Base-by-base conservation (phyloP, 2,329 filamentous ascomycete genomes). In the Metarhizium humberi region DNA sequence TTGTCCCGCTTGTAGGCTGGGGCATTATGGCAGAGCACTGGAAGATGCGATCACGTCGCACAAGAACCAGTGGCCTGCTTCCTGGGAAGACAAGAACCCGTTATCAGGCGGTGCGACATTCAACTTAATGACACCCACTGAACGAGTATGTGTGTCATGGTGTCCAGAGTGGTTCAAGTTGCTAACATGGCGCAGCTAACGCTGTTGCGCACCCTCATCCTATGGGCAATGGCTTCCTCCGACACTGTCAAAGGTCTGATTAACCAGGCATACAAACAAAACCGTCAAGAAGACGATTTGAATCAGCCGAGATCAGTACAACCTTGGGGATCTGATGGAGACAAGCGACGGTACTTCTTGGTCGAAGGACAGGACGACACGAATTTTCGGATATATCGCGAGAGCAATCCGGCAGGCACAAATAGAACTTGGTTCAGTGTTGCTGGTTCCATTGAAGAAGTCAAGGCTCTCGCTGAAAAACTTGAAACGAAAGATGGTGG, bases 311-410 rank as follows among this genome's bases (percentile, higher is more conserved):
- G 95, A 40, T 92, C 90, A 1, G 88, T 96, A 49, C 91, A 95
- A 67, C 85, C 90, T 4, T 96, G 92, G 92, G 92, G 92, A 8
- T 81, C 83, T 13, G 92, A 96, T 68, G 90, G 88, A 60, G 86
- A 96, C 63, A 95, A 94, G 75, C 85, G 94, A 55, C 85, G 91
- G 57, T 99, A 97, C 72, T 99, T 88, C 75, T 77, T 99, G 50
- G 82, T 99, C 59, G 94, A 99, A 72, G 94, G 94, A 13, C 82
- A 90, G 62, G 92, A 97, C 63, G 92, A 99, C 70, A 97, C 92
- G 3, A 82, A 88, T 59, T 99, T 99, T 71, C 84, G 94, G 59
- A 82, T 99, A 48, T 99, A 99, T 70, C 82, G 94, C 53, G 94
- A 99, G 72, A 92, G 89, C 71, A 95, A 95, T 65, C 87, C 90